phyloP scores from a whole-genome alignment of 768 basidiomycete genomes.

The Xerocomellus chrysenteron region DNA sequence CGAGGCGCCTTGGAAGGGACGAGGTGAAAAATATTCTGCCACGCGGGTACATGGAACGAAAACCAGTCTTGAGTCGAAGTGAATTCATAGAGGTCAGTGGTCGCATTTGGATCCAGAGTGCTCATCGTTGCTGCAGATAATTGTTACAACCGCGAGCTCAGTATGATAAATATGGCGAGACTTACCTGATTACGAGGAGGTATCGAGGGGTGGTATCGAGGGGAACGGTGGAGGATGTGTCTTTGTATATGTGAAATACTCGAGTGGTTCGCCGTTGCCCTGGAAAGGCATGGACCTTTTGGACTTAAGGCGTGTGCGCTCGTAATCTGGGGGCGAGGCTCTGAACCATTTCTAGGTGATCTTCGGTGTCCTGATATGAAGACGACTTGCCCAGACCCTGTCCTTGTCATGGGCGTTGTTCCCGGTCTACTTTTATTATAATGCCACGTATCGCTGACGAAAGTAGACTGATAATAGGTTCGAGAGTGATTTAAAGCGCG shows the following conservation, averaged over 20 bases:
- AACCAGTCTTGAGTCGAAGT: conserved; percentile 60
- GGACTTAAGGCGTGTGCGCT: conserved; percentile 7
- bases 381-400: neutral
- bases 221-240: neutral
- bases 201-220: neutral
- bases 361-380: neutral
- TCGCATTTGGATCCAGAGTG: neutral
- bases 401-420: conserved; percentile 4
- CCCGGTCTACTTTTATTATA: neutral
- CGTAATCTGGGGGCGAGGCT: neutral
- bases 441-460: neutral
- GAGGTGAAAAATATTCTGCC: conserved; percentile 42
- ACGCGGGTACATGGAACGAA: conserved; percentile 42
- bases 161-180: neutral
- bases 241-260: conserved; percentile 20
- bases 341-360: conserved; percentile 8
- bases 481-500: conserved; percentile 2
- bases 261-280: neutral
- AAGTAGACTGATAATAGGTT: neutral
- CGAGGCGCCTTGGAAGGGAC: conserved; percentile 41
- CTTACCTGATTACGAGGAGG: neutral
- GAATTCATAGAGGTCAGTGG: conserved; percentile 36
- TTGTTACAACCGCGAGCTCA: neutral
- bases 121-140: conserved; percentile 16
- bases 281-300: conserved; percentile 7